Evolutionary conservation across 352 stramenopile genomes (phyloP), one percentile per base, ranked within the genome.

Genomic region (Phytophthora ohioensis): DNA sequence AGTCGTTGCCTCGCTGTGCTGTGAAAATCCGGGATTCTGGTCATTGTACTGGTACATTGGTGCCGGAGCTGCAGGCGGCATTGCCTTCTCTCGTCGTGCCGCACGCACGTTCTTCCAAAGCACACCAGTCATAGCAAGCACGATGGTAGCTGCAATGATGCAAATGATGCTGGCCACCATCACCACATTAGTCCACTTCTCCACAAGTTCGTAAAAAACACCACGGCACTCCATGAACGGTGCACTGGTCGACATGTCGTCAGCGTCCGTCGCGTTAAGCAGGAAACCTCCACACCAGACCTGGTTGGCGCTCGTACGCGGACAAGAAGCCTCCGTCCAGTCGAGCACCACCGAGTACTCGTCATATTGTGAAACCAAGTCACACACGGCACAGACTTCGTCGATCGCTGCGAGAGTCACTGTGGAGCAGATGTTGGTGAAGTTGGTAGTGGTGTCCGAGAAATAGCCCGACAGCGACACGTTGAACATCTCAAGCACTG

Each of bases 201-300:
- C 68, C 45, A 94, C 76, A 15, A 95, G 76, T 5, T 78, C 55
- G 39, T 92, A 87, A 57, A 94, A 90, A 2, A 75, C 62, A 9
- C 60, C 52, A 58, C 86, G 86, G 53, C 88, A 95, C 55, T 87
- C 75, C 47, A 83, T 72, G 81, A 92, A 95, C 7, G 87, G 87
- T 9, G 86, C 75, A 17, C 47, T 80, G 11, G 41, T 73, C 8
- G 66, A 78, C 71, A 81, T 82, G 39, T 79, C 72, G 57, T 81
- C 78, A 12, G 68, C 76, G 5, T 43, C 49, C 10, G 79, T 90
- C 5, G 75, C 69, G 57, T 78, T 84, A 36, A 91, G 56, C 55
- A 96, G 69, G 65, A 94, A 91, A 17, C 69, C 56, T 45, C 82
- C 82, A 49, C 88, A 96, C 87, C 87, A 96, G 57, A 82, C 27